phyloP scores from a whole-genome alignment of 768 basidiomycete species.

The Xerocomellus chrysenteron region DNA sequence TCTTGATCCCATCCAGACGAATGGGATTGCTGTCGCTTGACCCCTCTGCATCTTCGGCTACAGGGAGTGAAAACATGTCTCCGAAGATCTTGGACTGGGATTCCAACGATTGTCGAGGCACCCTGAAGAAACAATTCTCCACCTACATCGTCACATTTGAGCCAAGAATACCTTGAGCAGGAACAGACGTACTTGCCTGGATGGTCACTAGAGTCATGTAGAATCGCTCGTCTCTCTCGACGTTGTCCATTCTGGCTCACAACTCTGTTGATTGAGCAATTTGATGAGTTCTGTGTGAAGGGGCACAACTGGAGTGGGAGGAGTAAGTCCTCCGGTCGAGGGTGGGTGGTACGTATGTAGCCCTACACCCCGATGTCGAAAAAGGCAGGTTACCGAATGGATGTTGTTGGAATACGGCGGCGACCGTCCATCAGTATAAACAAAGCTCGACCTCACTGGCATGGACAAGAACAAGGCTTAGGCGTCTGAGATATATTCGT shows the following conservation, averaged over 20 bases:
- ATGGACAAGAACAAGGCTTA: too few species aligned
- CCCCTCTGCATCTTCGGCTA: constrained; percentile 15
- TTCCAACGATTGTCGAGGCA: constrained; percentile 26
- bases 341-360: too few species aligned
- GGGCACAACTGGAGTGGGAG: too few species aligned
- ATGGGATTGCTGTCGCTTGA: constrained; percentile 23
- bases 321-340: too few species aligned
- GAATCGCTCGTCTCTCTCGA: constrained; percentile 9
- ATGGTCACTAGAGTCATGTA: constrained; percentile 22
- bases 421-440: too few species aligned
- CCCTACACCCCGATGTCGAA: too few species aligned
- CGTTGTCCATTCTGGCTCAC: neutral
- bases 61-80: constrained; percentile 27
- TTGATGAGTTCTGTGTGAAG: too few species aligned
- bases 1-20: constrained; percentile 20
- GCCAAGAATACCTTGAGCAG: neutral
- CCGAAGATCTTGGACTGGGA: constrained; percentile 26
- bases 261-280: too few species aligned
- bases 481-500: too few species aligned
- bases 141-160: constrained; percentile 20
- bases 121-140: constrained; percentile 26
- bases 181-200: neutral
- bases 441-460: too few species aligned
- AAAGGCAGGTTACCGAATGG: too few species aligned
- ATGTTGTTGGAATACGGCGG: too few species aligned